Base-by-base conservation (phyloP, 768 basidiomycete species). In the Paxillus ammoniavirescens region DNA sequence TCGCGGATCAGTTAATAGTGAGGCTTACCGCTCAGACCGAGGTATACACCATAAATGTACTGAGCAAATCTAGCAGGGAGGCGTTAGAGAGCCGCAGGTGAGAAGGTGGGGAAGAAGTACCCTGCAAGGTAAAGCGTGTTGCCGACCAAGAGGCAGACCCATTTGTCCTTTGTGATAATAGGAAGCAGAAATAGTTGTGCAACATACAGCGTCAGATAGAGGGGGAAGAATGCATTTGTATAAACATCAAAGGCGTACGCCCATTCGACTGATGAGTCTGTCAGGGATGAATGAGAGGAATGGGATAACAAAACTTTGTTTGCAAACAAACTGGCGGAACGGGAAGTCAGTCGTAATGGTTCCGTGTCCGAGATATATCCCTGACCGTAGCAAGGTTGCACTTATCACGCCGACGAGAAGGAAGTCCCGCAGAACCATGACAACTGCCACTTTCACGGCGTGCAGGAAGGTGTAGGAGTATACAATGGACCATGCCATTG, bases 191-290 rank as follows among this genome's bases (percentile, higher is more conserved):
- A 84, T 10, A 97, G 79, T 65, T 98, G 92, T 0, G 89, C 89
- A 54, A 93, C 75, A 68, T 97, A 97, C 50, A 97, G 81, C 9
- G 90, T 87, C 54, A 97, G 81, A 72, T 91, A 96, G 54, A 94
- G 76, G 17, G 94, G 94, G 72, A 98, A 96, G 78, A 98, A 98
- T 3, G 93, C 88, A 64, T 98, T 98, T 54, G 89, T 95, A 71
- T 97, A 94, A 14, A 98, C 89, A 69, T 98, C 96, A 64, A 98
- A 96, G 12, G 91, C 93, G 70, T 97, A 98, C 4, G 88, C 90
- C 91, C 87, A 94, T 77, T 93, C 91, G 30, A 93, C 88, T 17
- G 73, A 72, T 42, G 88, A 82, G 60, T 89, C 84, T n/a, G 82
- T 78, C 0, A 80, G 81, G 10, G 85, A 79, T 28, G 85, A 81